Conservation (phyloP, 768 basidiomycete species). For the Phanerochaete carnosa region DNA sequence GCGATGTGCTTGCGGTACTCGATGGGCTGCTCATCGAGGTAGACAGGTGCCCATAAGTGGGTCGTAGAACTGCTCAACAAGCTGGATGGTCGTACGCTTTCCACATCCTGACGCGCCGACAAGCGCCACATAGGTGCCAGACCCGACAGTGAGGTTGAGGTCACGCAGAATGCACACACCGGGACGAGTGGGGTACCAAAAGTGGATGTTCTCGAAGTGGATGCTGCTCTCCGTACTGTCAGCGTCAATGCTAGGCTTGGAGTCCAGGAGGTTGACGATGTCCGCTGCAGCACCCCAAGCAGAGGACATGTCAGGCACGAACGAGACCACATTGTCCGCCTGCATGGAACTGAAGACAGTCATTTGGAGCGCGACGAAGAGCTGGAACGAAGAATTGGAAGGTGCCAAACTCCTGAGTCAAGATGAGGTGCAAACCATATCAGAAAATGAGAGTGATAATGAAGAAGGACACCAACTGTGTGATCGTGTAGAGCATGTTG, state of each 20-base stretch:
- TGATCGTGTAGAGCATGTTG: slow-evolving; percentile 63
- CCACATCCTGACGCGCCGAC: slow-evolving; percentile 82
- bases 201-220: slow-evolving; percentile 75
- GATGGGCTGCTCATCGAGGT: slow-evolving; percentile 75
- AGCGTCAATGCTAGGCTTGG: slow-evolving; percentile 74
- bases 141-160: slow-evolving; percentile 65
- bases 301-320: slow-evolving; percentile 86
- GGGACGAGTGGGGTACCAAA: slow-evolving; percentile 88
- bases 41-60: slow-evolving; percentile 67
- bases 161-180: slow-evolving; percentile 80
- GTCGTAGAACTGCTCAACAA: slow-evolving; percentile 85
- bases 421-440: slow-evolving; percentile 65
- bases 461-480: slow-evolving; percentile 71
- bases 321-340: slow-evolving; percentile 80
- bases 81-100: slow-evolving; percentile 84
- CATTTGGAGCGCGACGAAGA: slow-evolving; percentile 80
- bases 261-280: slow-evolving; percentile 75
- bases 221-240: slow-evolving; percentile 69
- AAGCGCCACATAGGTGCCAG: slow-evolving; percentile 77
- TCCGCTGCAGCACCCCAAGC: slow-evolving; percentile 75
- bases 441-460: slow-evolving; percentile 83
- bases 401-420: too few relatives aligned
- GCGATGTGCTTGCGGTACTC: slow-evolving; percentile 88
- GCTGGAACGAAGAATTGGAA: too few relatives aligned
- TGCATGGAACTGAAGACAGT: slow-evolving; percentile 80